These are phyloP conservation scores for Candida smagusa DNA, from an alignment of 1,139 yeast species.

Conservation along the genomic window DNA sequence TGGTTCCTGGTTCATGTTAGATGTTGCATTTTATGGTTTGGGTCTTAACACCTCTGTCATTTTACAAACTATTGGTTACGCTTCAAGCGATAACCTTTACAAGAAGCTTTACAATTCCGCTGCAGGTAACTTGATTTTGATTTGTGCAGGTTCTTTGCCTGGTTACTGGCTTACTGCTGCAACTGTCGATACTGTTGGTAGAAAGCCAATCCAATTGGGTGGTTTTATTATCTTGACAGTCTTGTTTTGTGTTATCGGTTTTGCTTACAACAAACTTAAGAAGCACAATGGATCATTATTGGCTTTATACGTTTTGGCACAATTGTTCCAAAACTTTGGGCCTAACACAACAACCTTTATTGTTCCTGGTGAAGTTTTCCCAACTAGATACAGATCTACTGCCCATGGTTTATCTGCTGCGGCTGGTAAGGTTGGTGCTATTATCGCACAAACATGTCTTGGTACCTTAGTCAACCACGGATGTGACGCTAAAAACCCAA, in stretches of 20 bases:
- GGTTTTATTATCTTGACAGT: constrained; percentile 71
- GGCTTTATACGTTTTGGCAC: constrained; percentile 72
- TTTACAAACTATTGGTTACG: constrained; percentile 78
- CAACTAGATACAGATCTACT: constrained; percentile 95
- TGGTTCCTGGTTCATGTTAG: constrained; percentile 94
- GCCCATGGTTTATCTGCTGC: constrained; percentile 99
- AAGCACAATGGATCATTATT: constrained; percentile 57
- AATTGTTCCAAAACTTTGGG: constrained; percentile 87
- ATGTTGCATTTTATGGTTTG: constrained; percentile 91
- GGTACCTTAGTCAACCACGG: constrained; percentile 81
- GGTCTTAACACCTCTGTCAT: constrained; percentile 77
- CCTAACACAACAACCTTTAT: constrained; percentile 96
- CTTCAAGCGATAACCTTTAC: constrained; percentile 57
- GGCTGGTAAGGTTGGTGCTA: constrained; percentile 93
- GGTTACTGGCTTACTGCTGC: constrained; percentile 86
- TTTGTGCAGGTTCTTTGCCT: constrained; percentile 90
- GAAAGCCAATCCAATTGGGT: constrained; percentile 74
- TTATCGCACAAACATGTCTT: constrained; percentile 86
- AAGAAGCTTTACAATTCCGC: constrained; percentile 66
- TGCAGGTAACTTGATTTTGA: constrained; percentile 83
- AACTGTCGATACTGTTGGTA: constrained; percentile 72
- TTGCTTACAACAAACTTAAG: constrained; percentile 63
- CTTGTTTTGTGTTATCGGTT: constrained; percentile 71
- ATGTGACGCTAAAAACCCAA: constrained; percentile 54
- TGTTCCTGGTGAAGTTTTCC: constrained; percentile 95